These are phyloP conservation scores for Calamus simplicifolius DNA, from an alignment of 176 grass and related monocot species.

Conservation along the genomic window DNA sequence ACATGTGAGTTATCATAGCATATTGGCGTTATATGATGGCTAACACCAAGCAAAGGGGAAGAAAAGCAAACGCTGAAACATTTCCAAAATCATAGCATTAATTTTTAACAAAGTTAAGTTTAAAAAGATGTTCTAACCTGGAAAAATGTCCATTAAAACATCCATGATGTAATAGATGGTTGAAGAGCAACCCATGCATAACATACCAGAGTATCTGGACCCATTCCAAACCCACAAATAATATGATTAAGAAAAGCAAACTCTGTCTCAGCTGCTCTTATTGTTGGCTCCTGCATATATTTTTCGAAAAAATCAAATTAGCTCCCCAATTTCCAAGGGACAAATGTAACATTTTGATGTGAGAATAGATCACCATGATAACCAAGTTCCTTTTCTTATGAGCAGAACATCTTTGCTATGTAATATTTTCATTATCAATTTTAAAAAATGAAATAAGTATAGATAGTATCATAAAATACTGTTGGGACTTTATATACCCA, in stretches of 20 bases:
- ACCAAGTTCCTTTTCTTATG: background rate
- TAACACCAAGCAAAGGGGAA: no score
- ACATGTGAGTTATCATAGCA: no score
- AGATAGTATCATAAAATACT: no score
- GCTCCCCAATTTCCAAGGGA: background rate
- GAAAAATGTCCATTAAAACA: constrained; percentile 13
- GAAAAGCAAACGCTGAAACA: no score
- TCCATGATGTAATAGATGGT: constrained; percentile 17
- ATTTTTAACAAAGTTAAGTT: background rate
- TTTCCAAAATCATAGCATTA: no score
- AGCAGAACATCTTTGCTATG: no score
- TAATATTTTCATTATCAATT: no score
- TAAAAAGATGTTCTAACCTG: constrained; percentile 1
- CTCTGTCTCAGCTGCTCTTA: background rate
- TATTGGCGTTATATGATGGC: no score
- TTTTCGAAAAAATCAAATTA: background rate
- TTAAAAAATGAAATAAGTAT: no score
- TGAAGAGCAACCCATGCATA: constrained; percentile 18
- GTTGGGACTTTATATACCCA: no score
- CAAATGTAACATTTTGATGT: background rate
- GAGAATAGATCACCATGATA: background rate
- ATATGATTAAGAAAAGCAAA: constrained; percentile 14
- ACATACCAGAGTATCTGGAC: constrained; percentile 16
- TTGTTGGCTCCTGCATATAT: constrained; percentile 5
- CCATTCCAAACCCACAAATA: constrained; percentile 17